Percentiles rank a stretch among this genome's conserved stretches.
These are phyloP conservation scores for Gossypium davidsonii DNA, from an alignment of 441 rosid species.

Conservation along the genomic window DNA sequence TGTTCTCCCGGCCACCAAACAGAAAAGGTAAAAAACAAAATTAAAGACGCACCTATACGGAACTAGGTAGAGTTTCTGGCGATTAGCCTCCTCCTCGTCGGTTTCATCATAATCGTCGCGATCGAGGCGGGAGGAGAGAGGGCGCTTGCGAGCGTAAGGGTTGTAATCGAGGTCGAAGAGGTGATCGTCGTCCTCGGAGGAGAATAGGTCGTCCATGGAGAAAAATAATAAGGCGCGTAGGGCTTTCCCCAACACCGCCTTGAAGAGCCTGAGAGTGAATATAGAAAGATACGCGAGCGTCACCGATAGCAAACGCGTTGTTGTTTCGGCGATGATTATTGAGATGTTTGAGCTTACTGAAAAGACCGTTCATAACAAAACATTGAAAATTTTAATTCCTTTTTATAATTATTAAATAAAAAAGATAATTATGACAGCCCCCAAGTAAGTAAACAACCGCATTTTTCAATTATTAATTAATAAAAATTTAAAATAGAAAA, in stretches of 20 bases:
- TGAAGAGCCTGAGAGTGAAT: conserved; percentile 28
- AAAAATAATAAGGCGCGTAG: conserved; percentile 18
- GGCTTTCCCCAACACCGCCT: conserved; percentile 27
- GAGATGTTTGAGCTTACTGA: conserved; percentile 20
- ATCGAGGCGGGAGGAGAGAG: conserved; percentile 9
- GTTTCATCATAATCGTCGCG: conserved; percentile 18
- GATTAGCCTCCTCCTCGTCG: conserved; percentile 14
- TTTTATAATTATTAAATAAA: not conserved
- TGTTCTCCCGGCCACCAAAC: conserved; percentile 1
- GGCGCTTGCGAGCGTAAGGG: conserved; percentile 7
- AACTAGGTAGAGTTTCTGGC: conserved; percentile 40
- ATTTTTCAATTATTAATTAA: not conserved
- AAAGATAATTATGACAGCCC: not conserved
- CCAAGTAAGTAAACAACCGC: not conserved
- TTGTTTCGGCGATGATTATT: conserved; percentile 15
- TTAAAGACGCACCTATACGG: conserved; percentile 33
- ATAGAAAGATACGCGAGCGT: conserved; percentile 20
- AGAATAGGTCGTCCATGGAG: conserved; percentile 33
- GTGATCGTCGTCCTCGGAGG: conserved; percentile 22
- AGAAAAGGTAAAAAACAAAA: not conserved
- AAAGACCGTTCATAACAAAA: conserved; percentile 1
- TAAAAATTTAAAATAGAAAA: not conserved
- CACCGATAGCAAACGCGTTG: conserved; percentile 28
- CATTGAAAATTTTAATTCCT: not conserved
- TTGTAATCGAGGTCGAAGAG: conserved; percentile 25